phyloP scores from a whole-genome alignment of 116 monocot species.

The Cymodocea nodosa region DNA sequence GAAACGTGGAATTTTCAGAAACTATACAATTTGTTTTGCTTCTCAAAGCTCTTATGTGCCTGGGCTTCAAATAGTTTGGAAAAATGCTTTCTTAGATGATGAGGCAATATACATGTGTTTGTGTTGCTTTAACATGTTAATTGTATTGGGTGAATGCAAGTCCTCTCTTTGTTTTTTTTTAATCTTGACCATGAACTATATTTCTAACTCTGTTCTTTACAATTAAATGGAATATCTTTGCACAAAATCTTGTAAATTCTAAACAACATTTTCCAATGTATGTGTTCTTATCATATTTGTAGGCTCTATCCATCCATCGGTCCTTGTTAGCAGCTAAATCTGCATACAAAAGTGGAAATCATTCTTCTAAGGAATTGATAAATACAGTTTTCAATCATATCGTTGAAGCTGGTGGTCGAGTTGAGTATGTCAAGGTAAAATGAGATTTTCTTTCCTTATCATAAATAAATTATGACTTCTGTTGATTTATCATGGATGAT shows the following conservation, averaged over 20 bases:
- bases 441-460: background rate
- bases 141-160: too few species aligned
- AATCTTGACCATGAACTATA: too few species aligned
- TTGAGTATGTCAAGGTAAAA: constrained; percentile 89
- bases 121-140: too few species aligned
- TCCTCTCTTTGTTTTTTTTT: too few species aligned
- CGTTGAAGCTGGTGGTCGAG: constrained; percentile 47
- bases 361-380: constrained; percentile 38
- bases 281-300: background rate
- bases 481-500: background rate
- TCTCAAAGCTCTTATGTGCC: too few species aligned
- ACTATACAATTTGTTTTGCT: too few species aligned
- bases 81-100: too few species aligned
- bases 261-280: background rate
- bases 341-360: constrained; percentile 31
- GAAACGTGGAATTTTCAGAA: too few species aligned
- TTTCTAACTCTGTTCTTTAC: too few species aligned
- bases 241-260: background rate
- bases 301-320: constrained; percentile 69
- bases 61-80: too few species aligned
- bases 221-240: too few species aligned
- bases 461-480: background rate
- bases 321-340: constrained; percentile 57
- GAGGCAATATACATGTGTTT: too few species aligned
- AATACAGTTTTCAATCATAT: constrained; percentile 22